Percentiles rank a stretch among this genome's conserved stretches.
These are phyloP conservation scores for Kluyveromyces starmeri DNA, from an alignment of 805 yeast species.

Conservation along the genomic window DNA sequence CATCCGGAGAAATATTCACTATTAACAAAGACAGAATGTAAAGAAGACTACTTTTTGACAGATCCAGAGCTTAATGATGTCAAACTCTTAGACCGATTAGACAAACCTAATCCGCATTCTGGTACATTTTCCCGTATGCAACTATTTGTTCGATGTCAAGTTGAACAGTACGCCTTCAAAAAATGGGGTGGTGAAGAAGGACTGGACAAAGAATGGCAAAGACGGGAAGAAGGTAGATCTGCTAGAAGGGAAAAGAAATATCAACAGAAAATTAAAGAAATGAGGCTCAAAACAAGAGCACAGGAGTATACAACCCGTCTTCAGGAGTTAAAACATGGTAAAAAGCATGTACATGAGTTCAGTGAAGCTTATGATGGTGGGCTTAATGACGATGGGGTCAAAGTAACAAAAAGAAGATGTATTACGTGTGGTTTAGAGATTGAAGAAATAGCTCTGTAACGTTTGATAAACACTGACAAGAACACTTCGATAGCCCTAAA, in stretches of 20 bases:
- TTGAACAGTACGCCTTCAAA: conserved; percentile 86
- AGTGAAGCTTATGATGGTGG: conserved; percentile 44
- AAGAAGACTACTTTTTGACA: conserved; percentile 83
- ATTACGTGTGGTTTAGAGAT: conserved; percentile 74
- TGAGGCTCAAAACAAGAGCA: conserved; percentile 88
- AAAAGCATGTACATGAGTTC: conserved; percentile 70
- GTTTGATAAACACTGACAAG: not conserved
- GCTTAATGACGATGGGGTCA: conserved; percentile 33
- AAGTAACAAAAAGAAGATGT: conserved; percentile 52
- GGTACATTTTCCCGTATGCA: conserved; percentile 88
- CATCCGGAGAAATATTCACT: conserved; percentile 83
- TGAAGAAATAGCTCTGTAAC: conserved; percentile 57
- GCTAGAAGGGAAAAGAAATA: conserved; percentile 72
- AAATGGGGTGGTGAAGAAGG: conserved; percentile 93
- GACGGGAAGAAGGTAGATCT: conserved; percentile 64
- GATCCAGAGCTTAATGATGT: conserved; percentile 84
- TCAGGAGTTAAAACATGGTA: conserved; percentile 50
- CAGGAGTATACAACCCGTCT: conserved; percentile 72
- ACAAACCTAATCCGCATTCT: conserved; percentile 91
- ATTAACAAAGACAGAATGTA: conserved; percentile 90
- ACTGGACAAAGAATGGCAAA: conserved; percentile 85
- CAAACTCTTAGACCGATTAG: conserved; percentile 60
- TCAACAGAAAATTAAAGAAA: conserved; percentile 67
- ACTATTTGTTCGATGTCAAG: conserved; percentile 77
- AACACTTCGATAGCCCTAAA: too few relatives aligned